Conservation (phyloP, 441 rosid species). For the Pelargonium fulgidum region DNA sequence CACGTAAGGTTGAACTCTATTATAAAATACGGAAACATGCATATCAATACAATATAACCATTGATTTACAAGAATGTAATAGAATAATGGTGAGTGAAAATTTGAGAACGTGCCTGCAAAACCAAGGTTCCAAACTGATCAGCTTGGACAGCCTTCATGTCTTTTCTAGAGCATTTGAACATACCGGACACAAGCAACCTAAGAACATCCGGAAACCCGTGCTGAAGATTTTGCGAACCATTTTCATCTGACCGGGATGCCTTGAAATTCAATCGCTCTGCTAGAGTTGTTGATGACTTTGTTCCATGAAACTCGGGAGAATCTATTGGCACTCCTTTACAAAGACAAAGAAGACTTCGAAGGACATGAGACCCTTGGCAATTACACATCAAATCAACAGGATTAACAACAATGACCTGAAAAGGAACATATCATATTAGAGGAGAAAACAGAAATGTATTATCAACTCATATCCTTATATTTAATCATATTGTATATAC, state of each 20-base stretch:
- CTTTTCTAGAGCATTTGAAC: conserved; percentile 42
- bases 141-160: conserved; percentile 44
- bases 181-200: conserved; percentile 54
- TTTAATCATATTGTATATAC: neutral
- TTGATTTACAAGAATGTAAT: conserved; percentile 9
- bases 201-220: conserved; percentile 59
- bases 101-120: conserved; percentile 52
- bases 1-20: neutral
- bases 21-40: neutral
- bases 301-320: conserved; percentile 59
- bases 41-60: neutral
- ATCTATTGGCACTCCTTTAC: conserved; percentile 67
- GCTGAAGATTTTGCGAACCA: conserved; percentile 31
- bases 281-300: conserved; percentile 57
- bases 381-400: conserved; percentile 62
- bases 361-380: conserved; percentile 91
- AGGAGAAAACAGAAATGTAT: neutral
- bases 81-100: conserved; percentile 8
- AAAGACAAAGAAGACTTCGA: conserved; percentile 65
- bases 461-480: too few species aligned
- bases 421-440: conserved; percentile 17
- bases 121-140: conserved; percentile 82
- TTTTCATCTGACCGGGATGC: conserved; percentile 29
- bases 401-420: conserved; percentile 58
- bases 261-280: conserved; percentile 59